These are phyloP conservation scores for Cryptosporidium muris DNA, from an alignment of 169 alveolate species.

Conservation along the genomic window DNA sequence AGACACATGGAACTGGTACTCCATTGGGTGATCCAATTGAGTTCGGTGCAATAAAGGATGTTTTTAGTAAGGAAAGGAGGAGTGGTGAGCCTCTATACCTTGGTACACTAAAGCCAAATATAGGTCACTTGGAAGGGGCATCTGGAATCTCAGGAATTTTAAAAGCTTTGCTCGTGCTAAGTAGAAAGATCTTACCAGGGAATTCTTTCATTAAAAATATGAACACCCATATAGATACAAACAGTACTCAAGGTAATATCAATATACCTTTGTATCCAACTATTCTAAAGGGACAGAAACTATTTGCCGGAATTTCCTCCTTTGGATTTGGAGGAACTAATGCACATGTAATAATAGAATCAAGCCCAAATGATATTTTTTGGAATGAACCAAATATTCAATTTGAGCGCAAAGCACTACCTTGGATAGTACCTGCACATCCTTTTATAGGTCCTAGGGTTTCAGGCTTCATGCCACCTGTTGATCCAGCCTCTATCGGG, in stretches of 20 bases:
- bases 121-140: conserved; percentile 78
- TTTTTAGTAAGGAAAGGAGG: conserved; percentile 58
- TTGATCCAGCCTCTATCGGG: conserved; percentile 38
- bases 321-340: conserved; percentile 83
- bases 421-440: conserved; percentile 67
- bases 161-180: conserved; percentile 71
- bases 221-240: conserved; percentile 66
- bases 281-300: conserved; percentile 15
- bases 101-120: conserved; percentile 77
- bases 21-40: conserved; percentile 83
- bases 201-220: conserved; percentile 74
- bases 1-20: conserved; percentile 83
- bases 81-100: conserved; percentile 18
- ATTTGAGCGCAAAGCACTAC: conserved; percentile 27
- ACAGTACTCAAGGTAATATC: conserved; percentile 7
- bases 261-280: conserved; percentile 25
- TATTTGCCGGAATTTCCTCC: conserved; percentile 79
- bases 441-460: conserved; percentile 65
- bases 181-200: conserved; percentile 73
- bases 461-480: conserved; percentile 8
- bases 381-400: conserved; percentile 34
- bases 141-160: conserved; percentile 77
- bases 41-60: conserved; percentile 76
- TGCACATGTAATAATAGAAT: conserved; percentile 73
- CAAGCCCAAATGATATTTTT: not conserved